Conservation (phyloP, 306 rosid species). For the Prunus dulcis region DNA sequence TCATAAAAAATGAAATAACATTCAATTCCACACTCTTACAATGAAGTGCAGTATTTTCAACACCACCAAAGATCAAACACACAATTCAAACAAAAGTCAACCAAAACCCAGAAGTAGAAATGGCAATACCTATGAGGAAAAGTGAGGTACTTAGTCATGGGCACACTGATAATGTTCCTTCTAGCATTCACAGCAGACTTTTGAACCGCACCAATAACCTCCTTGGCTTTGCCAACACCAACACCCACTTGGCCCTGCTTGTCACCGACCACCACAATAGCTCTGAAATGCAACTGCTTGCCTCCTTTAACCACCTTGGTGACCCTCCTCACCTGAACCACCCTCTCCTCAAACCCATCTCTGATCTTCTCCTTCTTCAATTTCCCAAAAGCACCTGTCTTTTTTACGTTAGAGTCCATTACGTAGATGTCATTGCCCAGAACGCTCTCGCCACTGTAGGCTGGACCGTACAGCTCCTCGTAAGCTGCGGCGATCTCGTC, state of each 20-base stretch:
- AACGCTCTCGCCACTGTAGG: constrained; percentile 64
- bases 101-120: constrained; percentile 3
- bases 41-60: not conserved
- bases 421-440: constrained; percentile 67
- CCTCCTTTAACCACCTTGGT: constrained; percentile 99
- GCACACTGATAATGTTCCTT: constrained; percentile 63
- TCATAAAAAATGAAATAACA: not conserved
- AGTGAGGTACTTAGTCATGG: constrained; percentile 70
- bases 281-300: constrained; percentile 77
- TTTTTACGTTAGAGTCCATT: constrained; percentile 67
- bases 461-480: constrained; percentile 82
- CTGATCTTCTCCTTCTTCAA: constrained; percentile 60
- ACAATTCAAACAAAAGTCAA: not conserved
- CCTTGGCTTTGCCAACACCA: constrained; percentile 80
- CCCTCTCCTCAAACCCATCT: constrained; percentile 94
- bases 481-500: constrained; percentile 76
- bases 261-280: constrained; percentile 83
- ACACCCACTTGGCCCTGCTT: constrained; percentile 88
- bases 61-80: not conserved
- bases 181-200: constrained; percentile 75
- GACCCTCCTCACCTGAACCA: constrained; percentile 83
- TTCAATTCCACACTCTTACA: not conserved
- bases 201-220: constrained; percentile 65
- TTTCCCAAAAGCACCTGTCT: constrained; percentile 49
- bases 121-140: constrained; percentile 64